phyloP scores from a whole-genome alignment of 2,329 filamentous ascomycete species.

The Claviceps pazoutovae region DNA sequence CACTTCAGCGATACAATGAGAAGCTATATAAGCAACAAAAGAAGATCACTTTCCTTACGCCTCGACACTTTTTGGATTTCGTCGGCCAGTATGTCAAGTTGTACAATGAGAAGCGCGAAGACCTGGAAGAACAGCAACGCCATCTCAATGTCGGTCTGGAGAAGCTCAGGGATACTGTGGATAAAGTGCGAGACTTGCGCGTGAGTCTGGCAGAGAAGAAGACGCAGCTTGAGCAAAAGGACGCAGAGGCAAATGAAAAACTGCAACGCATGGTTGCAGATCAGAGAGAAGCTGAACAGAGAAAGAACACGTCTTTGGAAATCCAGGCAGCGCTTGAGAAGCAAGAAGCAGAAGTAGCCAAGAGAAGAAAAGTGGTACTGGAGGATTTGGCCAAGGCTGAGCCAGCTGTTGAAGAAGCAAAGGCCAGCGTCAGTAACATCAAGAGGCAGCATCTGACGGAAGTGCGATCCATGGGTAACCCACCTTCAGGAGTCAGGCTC shows the following conservation, averaged over 20 bases:
- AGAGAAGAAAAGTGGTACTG: slow-evolving; percentile 70
- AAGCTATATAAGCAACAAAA: slow-evolving; percentile 85
- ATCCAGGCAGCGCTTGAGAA: slow-evolving; percentile 77
- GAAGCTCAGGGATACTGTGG: slow-evolving; percentile 90
- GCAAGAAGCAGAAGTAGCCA: slow-evolving; percentile 77
- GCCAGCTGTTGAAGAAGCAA: slow-evolving; percentile 82
- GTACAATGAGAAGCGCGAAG: slow-evolving; percentile 96
- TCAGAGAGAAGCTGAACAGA: slow-evolving; percentile 84
- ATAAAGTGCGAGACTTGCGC: slow-evolving; percentile 88
- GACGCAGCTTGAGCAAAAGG: slow-evolving; percentile 80
- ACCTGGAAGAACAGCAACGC: slow-evolving; percentile 94
- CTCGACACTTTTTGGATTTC: slow-evolving; percentile 94
- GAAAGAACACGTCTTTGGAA: slow-evolving; percentile 76
- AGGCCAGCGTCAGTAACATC: slow-evolving; percentile 95
- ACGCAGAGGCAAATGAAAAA: slow-evolving; percentile 93
- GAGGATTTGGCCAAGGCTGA: slow-evolving; percentile 82
- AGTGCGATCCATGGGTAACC: slow-evolving; percentile 92
- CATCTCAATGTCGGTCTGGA: slow-evolving; percentile 97
- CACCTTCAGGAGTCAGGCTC: slow-evolving; percentile 78
- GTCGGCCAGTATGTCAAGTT: slow-evolving; percentile 95
- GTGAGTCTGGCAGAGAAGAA: slow-evolving; percentile 90
- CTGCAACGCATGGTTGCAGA: slow-evolving; percentile 93
- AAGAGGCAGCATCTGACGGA: slow-evolving; percentile 95
- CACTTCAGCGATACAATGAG: slow-evolving; percentile 75
- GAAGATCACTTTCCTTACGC: slow-evolving; percentile 83